Evolutionary conservation across 805 yeast species (phyloP).

Genomic region (Nakazawaea ishiwadae): DNA sequence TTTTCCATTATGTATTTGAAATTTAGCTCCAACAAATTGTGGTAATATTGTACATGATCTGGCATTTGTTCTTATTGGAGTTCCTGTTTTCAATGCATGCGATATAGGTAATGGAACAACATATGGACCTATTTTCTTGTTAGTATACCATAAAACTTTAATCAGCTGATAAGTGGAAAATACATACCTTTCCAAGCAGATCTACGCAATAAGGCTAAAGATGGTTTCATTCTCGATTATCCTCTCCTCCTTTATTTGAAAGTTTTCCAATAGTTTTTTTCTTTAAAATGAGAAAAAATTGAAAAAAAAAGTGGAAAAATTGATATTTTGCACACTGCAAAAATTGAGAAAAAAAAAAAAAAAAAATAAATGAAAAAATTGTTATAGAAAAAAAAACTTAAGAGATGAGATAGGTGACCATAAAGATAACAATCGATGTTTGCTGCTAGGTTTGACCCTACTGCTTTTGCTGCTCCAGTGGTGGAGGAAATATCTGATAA

Average conservation of each 20-base stretch:
- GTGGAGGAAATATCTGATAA: conserved; percentile 9
- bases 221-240: conserved; percentile 29
- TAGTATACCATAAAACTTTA: neutral
- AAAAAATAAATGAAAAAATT: too few relatives aligned
- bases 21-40: conserved; percentile 89
- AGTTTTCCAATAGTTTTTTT: neutral
- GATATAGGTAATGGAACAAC: conserved; percentile 93
- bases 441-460: conserved; percentile 13
- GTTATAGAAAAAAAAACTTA: conserved; percentile 11
- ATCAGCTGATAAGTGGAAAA: neutral
- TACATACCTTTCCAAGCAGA: conserved; percentile 55
- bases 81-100: conserved; percentile 72
- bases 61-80: conserved; percentile 94
- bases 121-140: conserved; percentile 58
- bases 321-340: conserved; percentile 1
- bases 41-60: conserved; percentile 93
- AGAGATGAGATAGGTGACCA: conserved; percentile 13
- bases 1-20: conserved; percentile 94
- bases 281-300: neutral
- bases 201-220: conserved; percentile 38
- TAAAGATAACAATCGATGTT: conserved; percentile 6
- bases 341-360: neutral
- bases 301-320: neutral
- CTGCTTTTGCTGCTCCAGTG: conserved; percentile 16
- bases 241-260: conserved; percentile 3